These are phyloP conservation scores for Pseudognaphalium luteoalbum DNA, from an alignment of 129 eudicot genomes.

Conservation along the genomic window DNA sequence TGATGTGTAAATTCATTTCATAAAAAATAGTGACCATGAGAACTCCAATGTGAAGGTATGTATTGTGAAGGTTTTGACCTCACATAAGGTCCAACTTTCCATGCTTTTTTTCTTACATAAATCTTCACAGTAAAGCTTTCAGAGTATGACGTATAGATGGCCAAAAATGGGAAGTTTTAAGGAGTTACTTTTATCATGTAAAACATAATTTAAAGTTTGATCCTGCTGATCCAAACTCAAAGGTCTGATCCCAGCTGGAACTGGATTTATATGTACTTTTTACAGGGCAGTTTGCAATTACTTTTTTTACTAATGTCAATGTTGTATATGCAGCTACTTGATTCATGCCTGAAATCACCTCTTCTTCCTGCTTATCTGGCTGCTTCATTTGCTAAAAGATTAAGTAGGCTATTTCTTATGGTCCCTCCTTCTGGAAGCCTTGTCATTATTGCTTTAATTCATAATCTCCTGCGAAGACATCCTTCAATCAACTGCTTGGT, in stretches of 20 bases:
- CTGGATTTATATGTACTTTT: background rate
- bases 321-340: conserved; percentile 66
- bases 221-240: background rate
- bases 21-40: background rate
- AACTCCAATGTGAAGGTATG: background rate
- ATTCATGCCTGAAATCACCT: conserved; percentile 90
- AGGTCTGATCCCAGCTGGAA: background rate
- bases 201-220: background rate
- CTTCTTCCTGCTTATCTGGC: conserved; percentile 95
- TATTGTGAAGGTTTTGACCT: background rate
- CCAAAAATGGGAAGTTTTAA: background rate
- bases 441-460: conserved; percentile 72
- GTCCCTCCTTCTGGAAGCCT: conserved; percentile 87
- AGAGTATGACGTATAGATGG: too few relatives aligned
- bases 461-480: conserved; percentile 86
- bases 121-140: background rate
- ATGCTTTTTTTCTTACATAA: background rate
- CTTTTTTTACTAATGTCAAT: conserved; percentile 6
- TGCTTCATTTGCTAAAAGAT: conserved; percentile 83
- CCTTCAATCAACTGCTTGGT: conserved; percentile 89
- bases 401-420: conserved; percentile 79
- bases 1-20: background rate
- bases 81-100: background rate
- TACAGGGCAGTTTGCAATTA: background rate
- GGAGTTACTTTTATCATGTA: background rate